Evolutionary conservation across 2,329 filamentous ascomycete genomes (phyloP).

Genomic region (Cladosporium sp.): DNA sequence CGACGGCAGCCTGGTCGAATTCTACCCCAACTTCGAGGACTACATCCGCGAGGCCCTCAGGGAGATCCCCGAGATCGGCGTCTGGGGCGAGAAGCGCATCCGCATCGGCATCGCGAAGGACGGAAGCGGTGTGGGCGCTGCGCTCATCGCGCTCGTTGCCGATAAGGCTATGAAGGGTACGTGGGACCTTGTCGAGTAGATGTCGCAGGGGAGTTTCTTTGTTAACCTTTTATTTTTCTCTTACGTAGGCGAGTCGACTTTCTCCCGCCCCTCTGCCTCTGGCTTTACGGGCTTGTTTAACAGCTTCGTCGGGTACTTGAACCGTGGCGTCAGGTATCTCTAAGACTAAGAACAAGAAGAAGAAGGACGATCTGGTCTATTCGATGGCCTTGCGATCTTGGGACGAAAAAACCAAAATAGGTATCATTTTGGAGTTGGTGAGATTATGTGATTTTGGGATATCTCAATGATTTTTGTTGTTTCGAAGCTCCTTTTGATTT

Average conservation of each 20-base stretch:
- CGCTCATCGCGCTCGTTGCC: constrained; percentile 88
- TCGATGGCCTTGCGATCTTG: too few species aligned
- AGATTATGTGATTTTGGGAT: background rate
- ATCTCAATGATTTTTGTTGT: background rate
- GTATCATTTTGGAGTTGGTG: constrained; percentile 4
- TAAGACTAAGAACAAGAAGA: too few species aligned
- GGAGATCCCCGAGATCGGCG: constrained; percentile 72
- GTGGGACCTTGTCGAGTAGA: background rate
- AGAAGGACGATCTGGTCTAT: background rate
- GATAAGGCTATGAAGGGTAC: constrained; percentile 47
- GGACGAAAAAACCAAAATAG: background rate
- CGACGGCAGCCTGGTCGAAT: constrained; percentile 90
- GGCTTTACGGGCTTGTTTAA: constrained; percentile 5
- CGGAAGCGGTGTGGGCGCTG: constrained; percentile 91
- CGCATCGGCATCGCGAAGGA: constrained; percentile 96
- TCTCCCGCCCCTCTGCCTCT: constrained; percentile 1
- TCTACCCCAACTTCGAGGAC: constrained; percentile 88
- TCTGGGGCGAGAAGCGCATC: constrained; percentile 75
- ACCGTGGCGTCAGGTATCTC: constrained; percentile 18
- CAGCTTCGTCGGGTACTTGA: constrained; percentile 18
- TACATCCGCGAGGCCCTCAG: constrained; percentile 80
- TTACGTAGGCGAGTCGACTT: constrained; percentile 1
- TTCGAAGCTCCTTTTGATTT: too few species aligned
- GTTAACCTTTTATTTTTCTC: background rate
- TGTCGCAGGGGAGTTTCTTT: background rate